Percentiles rank a stretch among this genome's conserved stretches.
phyloP scores from a whole-genome alignment of 495 filamentous ascomycete genomes.

The Achaetomiella virescens region DNA sequence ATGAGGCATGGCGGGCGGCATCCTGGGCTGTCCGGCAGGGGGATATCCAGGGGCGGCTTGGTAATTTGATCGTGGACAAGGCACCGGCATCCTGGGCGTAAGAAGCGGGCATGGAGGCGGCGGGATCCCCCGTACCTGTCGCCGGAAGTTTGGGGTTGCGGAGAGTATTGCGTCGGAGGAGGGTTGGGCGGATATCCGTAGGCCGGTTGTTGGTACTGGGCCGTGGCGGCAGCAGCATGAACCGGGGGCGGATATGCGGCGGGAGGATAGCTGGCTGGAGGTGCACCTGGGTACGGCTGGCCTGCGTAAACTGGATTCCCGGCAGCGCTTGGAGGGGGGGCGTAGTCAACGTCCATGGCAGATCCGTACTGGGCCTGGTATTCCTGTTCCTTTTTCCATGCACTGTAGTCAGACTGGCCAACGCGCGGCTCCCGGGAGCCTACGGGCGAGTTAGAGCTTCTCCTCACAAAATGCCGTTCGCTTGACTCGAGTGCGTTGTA shows the following conservation, averaged over 20 bases:
- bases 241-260: conserved; percentile 21
- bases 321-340: conserved; percentile 3
- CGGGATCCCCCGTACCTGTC: conserved; percentile 26
- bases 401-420: conserved; percentile 26
- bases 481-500: conserved; percentile 50
- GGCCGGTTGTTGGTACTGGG: conserved; percentile 17
- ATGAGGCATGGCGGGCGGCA: conserved; percentile 16
- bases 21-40: conserved; percentile 17
- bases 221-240: conserved; percentile 9
- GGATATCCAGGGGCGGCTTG: conserved; percentile 17
- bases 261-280: conserved; percentile 16
- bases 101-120: conserved; percentile 22
- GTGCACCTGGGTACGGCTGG: conserved; percentile 18
- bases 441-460: conserved; percentile 53
- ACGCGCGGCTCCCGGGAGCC: conserved; percentile 33
- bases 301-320: conserved; percentile 8
- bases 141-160: conserved; percentile 19
- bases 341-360: conserved; percentile 30
- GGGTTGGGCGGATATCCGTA: conserved; percentile 21
- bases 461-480: conserved; percentile 47
- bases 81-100: conserved; percentile 18
- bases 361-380: conserved; percentile 16
- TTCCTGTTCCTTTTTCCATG: conserved; percentile 28
- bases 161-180: conserved; percentile 24
- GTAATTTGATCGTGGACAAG: conserved; percentile 25